These are phyloP conservation scores for Elongisporangium anandrum DNA, from an alignment of 352 stramenopile species.

Conservation along the genomic window DNA sequence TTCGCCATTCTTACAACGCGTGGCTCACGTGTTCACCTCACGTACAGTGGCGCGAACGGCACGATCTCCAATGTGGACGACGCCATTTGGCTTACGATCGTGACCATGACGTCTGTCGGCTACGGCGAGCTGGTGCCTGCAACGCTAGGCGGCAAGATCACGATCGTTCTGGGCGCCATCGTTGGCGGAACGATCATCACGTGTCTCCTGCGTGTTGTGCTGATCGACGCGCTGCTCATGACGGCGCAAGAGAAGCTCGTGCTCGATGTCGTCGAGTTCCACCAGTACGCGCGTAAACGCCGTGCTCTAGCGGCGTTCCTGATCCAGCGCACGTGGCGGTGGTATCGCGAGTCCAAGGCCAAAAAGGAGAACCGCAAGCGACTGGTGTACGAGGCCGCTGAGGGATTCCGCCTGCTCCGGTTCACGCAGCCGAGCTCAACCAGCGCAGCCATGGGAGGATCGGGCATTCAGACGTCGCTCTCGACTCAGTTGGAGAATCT, in stretches of 20 bases:
- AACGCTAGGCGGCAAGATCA: slow-evolving; percentile 50
- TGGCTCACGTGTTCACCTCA: not conserved
- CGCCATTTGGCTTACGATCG: slow-evolving; percentile 60
- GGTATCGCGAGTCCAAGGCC: slow-evolving; percentile 16
- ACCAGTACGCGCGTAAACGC: slow-evolving; percentile 37
- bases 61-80: slow-evolving; percentile 37
- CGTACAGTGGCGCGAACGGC: slow-evolving; percentile 33
- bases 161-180: slow-evolving; percentile 52
- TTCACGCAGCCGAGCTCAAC: slow-evolving; percentile 32
- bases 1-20: not conserved
- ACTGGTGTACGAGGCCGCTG: slow-evolving; percentile 38
- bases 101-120: slow-evolving; percentile 58
- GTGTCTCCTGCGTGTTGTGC: slow-evolving; percentile 50
- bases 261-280: slow-evolving; percentile 56
- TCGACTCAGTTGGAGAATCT: slow-evolving; percentile 16
- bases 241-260: slow-evolving; percentile 53
- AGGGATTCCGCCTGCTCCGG: slow-evolving; percentile 40
- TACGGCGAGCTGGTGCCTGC: slow-evolving; percentile 49
- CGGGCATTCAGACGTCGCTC: slow-evolving; percentile 9
- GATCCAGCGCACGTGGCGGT: slow-evolving; percentile 40
- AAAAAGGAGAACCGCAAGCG: slow-evolving; percentile 13
- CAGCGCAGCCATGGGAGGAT: slow-evolving; percentile 10
- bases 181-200: slow-evolving; percentile 54
- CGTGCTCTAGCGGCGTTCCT: slow-evolving; percentile 38
- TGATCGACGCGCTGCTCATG: slow-evolving; percentile 52